Conservation (phyloP, 2,329 filamentous ascomycete species). For the Trichoderma sp. region DNA sequence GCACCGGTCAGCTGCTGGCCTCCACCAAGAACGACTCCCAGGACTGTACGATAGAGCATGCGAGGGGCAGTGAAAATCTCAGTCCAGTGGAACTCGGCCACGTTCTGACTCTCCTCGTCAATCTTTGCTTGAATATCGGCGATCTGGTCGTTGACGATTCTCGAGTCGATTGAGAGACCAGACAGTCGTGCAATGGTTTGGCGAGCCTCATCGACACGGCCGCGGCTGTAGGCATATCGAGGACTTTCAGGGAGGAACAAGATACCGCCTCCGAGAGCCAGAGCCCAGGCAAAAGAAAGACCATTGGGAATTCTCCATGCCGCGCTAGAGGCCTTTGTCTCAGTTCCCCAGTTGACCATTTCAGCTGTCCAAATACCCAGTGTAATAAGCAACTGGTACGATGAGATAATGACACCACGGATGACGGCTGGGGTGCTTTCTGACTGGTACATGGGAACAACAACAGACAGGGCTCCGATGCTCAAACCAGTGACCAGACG, state of each 20-base stretch:
- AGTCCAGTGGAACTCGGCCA: neutral
- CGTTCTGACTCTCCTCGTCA: conserved; percentile 5
- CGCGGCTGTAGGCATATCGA: conserved; percentile 7
- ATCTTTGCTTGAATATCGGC: conserved; percentile 11
- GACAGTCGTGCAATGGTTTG: conserved; percentile 4
- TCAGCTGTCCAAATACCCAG: conserved; percentile 13
- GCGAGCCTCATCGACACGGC: conserved; percentile 5
- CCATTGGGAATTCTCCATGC: conserved; percentile 13
- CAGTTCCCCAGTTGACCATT: conserved; percentile 16
- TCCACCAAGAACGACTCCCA: conserved; percentile 1
- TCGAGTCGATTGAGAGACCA: neutral
- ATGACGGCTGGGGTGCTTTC: conserved; percentile 11
- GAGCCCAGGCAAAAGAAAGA: conserved; percentile 8
- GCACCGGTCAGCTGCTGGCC: conserved; percentile 12
- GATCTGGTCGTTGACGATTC: conserved; percentile 8
- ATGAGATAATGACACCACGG: conserved; percentile 15
- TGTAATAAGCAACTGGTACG: conserved; percentile 14
- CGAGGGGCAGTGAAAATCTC: conserved; percentile 13
- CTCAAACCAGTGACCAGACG: conserved; percentile 5
- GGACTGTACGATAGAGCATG: conserved; percentile 1
- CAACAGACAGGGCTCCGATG: conserved; percentile 6
- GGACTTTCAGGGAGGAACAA: conserved; percentile 8
- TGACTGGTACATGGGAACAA: conserved; percentile 13
- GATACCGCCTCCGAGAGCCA: conserved; percentile 5
- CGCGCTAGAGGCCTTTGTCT: conserved; percentile 1